Conservation (phyloP, 208 protist genomes). For the Porcisia deanei region DNA sequence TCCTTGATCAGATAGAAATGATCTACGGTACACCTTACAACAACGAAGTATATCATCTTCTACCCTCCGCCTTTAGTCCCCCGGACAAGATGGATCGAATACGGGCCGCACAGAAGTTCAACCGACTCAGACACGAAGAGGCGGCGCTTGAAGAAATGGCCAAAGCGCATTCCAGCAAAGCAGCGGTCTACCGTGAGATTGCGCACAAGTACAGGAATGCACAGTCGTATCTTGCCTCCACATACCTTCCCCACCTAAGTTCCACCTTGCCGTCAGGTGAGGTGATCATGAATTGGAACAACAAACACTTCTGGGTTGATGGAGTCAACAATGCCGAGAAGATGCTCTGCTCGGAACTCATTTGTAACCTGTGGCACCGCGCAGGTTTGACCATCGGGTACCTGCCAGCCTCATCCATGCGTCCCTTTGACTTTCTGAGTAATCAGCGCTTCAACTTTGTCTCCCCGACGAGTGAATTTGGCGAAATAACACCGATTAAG, state of each 20-base stretch:
- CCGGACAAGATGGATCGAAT: conserved; percentile 91
- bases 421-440: conserved; percentile 82
- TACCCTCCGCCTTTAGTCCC: conserved; percentile 60
- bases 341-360: conserved; percentile 82
- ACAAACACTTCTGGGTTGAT: conserved; percentile 59
- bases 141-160: conserved; percentile 35
- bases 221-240: conserved; percentile 40
- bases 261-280: conserved; percentile 1
- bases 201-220: conserved; percentile 41
- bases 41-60: conserved; percentile 34
- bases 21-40: conserved; percentile 64
- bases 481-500: conserved; percentile 43
- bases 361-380: conserved; percentile 72
- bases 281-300: conserved; percentile 30
- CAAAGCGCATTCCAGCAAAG: not conserved
- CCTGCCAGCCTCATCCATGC: conserved; percentile 73
- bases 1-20: conserved; percentile 41
- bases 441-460: conserved; percentile 76
- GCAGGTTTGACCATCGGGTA: conserved; percentile 61
- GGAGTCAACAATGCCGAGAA: conserved; percentile 50
- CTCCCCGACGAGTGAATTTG: conserved; percentile 23
- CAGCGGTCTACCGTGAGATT: conserved; percentile 19
- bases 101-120: conserved; percentile 69
- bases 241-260: conserved; percentile 70
- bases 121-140: conserved; percentile 51